Base-by-base conservation (phyloP, 78 protist genomes). In the Dictyostelium intermedium region DNA sequence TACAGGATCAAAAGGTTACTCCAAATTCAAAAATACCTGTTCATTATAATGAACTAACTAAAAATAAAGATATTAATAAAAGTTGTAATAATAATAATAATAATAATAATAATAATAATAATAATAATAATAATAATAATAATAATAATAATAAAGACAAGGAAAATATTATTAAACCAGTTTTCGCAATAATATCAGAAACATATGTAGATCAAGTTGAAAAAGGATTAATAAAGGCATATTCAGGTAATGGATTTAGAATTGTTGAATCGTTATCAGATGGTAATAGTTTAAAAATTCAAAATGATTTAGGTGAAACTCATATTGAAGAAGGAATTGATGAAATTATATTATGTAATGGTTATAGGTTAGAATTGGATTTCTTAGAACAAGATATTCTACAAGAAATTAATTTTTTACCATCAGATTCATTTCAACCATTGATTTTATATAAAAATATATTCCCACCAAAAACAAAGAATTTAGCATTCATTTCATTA, bases 261-360 rank as follows among this genome's bases (percentile, higher is more conserved):
- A 69, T 69, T 0, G 23, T 32, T 3, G 25, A 23, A 61, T 25
- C 41, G 14, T 30, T 30, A 30, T 16, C 23, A 50, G 34, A 61
- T 25, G 77, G 77, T 32, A 69, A 69, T 30, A 27, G 37, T 13
- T 11, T 69, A 27, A 32, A 25, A 32, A 14, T 69, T 69, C 20
- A 27, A 69, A 69, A 69, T 32, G 35, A 25, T 30, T 25, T 30
- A 27, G 53, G 53, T 74, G 82, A 74, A 39, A 74, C 2, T 5
- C 10, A 27, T 27, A 7, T 23, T 23, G 53, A 74, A 20, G 53
- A 37, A 13, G 30, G 18, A 7, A 20, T 74, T 37, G 82, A 74
- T 74, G 60, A 74, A 27, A 20, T 74, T 37, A 74, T 74, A 37
- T 74, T 74, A 39, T 74, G 82, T 30, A 74, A 37, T 74, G 82